Percentiles rank a stretch among this genome's conserved stretches.
phyloP scores from a whole-genome alignment of 345 rosid genomes.

The Microthlaspi erraticum region DNA sequence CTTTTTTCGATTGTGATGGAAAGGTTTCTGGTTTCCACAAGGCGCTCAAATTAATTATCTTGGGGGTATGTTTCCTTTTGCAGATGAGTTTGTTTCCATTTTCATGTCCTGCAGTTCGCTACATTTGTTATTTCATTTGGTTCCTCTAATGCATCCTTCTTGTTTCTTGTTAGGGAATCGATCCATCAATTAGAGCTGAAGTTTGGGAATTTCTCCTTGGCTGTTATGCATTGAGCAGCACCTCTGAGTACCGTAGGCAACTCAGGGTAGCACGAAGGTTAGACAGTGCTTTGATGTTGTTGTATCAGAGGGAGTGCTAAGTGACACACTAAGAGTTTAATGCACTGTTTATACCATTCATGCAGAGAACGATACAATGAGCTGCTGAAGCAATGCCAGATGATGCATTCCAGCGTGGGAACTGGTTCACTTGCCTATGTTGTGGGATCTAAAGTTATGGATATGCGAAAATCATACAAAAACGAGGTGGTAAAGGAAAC shows the following conservation, averaged over 20 bases:
- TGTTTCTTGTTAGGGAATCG: constrained; percentile 62
- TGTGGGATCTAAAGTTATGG: constrained; percentile 90
- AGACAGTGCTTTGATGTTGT: constrained; percentile 21
- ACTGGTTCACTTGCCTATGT: constrained; percentile 82
- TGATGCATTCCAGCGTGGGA: constrained; percentile 83
- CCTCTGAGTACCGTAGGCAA: constrained; percentile 65
- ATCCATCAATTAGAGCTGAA: constrained; percentile 79
- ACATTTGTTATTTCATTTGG: not conserved
- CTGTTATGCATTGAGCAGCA: constrained; percentile 71
- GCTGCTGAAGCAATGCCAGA: constrained; percentile 69
- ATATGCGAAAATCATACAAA: constrained; percentile 71
- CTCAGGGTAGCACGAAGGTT: constrained; percentile 77
- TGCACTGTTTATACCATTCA: not conserved
- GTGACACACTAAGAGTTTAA: not conserved
- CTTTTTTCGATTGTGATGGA: constrained; percentile 69
- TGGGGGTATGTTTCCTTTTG: constrained; percentile 63
- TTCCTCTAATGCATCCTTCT: constrained; percentile 12
- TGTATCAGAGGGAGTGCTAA: constrained; percentile 8
- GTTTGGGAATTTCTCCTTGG: constrained; percentile 94
- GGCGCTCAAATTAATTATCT: constrained; percentile 66
- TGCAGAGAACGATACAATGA: constrained; percentile 69
- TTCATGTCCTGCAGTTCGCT: too few relatives aligned
- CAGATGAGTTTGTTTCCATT: not conserved
- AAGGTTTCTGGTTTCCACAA: constrained; percentile 71
- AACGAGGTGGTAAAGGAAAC: constrained; percentile 51